Conservation (phyloP, 805 yeast genomes). For the Monosporozyma aquatica region DNA sequence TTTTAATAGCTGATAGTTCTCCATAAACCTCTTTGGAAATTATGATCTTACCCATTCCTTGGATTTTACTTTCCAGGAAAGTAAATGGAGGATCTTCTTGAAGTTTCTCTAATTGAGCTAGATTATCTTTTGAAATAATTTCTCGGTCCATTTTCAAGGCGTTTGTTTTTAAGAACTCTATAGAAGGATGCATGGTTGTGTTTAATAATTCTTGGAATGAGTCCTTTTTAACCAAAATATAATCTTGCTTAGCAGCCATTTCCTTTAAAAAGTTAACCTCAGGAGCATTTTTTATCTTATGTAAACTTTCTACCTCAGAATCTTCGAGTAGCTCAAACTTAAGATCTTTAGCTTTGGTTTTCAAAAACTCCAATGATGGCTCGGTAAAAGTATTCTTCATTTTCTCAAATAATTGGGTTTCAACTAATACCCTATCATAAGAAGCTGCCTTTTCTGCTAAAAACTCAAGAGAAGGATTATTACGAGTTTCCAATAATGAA, state of each 20-base stretch:
- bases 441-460: conserved; percentile 7
- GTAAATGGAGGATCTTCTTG: conserved; percentile 4
- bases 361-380: conserved; percentile 6
- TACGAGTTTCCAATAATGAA: conserved; percentile 5
- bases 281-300: conserved; percentile 6
- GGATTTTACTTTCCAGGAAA: conserved; percentile 21
- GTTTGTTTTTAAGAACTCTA: neutral
- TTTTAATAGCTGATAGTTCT: neutral
- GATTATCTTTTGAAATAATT: neutral
- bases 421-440: neutral
- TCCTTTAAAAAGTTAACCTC: conserved; percentile 10
- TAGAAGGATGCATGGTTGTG: neutral
- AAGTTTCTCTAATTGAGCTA: neutral
- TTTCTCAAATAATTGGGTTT: neutral
- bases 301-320: neutral
- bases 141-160: neutral
- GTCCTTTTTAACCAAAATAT: neutral
- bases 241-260: conserved; percentile 1
- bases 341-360: conserved; percentile 1
- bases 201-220: neutral
- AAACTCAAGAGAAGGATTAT: conserved; percentile 13
- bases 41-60: conserved; percentile 1
- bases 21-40: neutral
- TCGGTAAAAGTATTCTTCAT: conserved; percentile 1
- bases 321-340: conserved; percentile 7